Evolutionary conservation across 352 stramenopile species (phyloP), one percentile per base, ranked within the genome.

Genomic region (Phytopythium kandeliae): DNA sequence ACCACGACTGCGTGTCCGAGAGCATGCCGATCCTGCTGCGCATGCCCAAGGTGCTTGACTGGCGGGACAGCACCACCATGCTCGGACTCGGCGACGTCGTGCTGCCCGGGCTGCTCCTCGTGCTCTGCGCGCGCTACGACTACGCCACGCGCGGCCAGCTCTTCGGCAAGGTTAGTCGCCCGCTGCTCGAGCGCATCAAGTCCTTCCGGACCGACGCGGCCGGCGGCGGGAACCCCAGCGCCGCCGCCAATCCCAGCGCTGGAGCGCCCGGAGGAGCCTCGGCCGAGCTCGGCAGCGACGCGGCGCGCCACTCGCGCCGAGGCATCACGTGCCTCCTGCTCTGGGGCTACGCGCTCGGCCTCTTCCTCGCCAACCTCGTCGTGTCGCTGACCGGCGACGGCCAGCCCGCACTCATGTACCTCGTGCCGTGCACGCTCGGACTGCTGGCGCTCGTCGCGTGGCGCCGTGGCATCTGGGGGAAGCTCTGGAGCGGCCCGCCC

Each of bases 61-160:
- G 96, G 78, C 78, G 85, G 36, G 83, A 88, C 30, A 93, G 95
- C 4, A 81, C 85, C 36, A 90, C 79, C 19, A 90, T 99, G 71
- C 69, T 99, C n/a, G 95, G 96, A 15, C 64, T 99, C 1, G 96
- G 96, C 16, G 95, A 99, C 74, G 98, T 99, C 61, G 94, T 98
- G 12, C 57, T 98, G 11, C 93, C 95, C 12, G 96, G 96, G 0
- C 73, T 99, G 37, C 62, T 99, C 37, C 63, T 98, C n/a, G 92
- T 95, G 31, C 98, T 98, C 65, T 96, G 90, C 12, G 84, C 89
- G 24, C 85, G 95, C 30, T 98, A 96, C 54, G 96, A 99, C 82
- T 97, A 93, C 45, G 73, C 80, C 30, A 91, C 84, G 10, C 74
- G 78, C 26, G 78, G 75, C 16, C 74, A 89, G 35, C 53, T 91